Evolutionary conservation across 495 filamentous ascomycete species (phyloP), one percentile per base, ranked within the genome.

Genomic region (Annulohypoxylon stygium): DNA sequence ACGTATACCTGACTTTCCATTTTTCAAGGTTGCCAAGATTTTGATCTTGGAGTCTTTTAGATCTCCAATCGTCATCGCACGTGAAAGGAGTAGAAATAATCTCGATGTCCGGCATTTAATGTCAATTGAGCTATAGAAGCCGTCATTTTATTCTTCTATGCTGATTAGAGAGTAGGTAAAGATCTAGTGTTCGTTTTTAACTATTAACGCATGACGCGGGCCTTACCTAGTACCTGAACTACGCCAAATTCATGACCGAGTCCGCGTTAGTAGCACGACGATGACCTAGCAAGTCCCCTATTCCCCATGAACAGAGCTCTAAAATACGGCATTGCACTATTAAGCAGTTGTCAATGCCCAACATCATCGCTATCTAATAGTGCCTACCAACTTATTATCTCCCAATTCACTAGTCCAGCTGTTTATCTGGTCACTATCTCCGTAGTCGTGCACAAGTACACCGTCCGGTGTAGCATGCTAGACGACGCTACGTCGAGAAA

Each of bases 41-140:
- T 63, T 63, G 30, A n/a, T 60, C 53, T 14, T 57, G 20, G 14
- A 16, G 14, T 37, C 16, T 11, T 66, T 48, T 10, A 34, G 41
- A 43, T 54, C 47, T 30, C 67, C 71, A 74, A 64, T 67, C 43
- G 36, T n/a, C 20, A 37, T 30, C 54, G 43, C 68, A 71, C 68
- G 68, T 65, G 61, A 57, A 43, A 8, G 50, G 18, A 23, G 26
- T 25, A 36, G n/a, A 16, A 37, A 36, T 20, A 50, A n/a, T 12
- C 30, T 20, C 26, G 8, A 37, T 39, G 30, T 3, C 39, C 43
- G 14, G n/a, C 26, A 8, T 23, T 58, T 37, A 9, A 58, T 36
- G 48, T 34, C 25, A 66, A 66, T 50, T 14, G 16, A 48, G 43
- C 16, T n/a, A 54, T 16, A 41, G 50, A 45, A 45, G 30, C 12